Evolutionary conservation across 2,329 filamentous ascomycete species (phyloP).

Genomic region (Pestalotiopsis sp.): DNA sequence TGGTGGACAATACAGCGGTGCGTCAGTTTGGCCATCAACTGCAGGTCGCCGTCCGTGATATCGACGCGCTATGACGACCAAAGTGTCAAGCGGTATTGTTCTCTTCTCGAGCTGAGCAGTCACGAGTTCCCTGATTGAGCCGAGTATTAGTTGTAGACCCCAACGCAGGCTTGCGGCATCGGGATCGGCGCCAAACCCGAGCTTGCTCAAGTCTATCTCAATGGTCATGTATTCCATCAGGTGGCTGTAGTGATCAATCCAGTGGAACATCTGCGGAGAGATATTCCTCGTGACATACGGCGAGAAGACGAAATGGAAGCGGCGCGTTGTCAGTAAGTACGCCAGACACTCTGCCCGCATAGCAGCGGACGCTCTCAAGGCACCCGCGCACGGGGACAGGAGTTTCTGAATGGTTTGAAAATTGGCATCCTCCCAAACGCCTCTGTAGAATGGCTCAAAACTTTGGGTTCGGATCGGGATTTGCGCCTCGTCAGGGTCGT

Average conservation of each 20-base stretch:
- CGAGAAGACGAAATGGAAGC: constrained; percentile 16
- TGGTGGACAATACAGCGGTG: constrained; percentile 10
- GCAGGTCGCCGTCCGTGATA: constrained; percentile 9
- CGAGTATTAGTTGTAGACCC: not conserved
- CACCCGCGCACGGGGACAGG: not conserved
- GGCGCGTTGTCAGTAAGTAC: constrained; percentile 9
- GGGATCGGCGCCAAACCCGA: constrained; percentile 9
- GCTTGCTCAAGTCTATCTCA: constrained; percentile 16
- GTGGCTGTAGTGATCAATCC: constrained; percentile 12
- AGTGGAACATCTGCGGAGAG: constrained; percentile 14
- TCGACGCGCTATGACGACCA: constrained; percentile 15
- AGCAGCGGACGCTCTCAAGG: not conserved
- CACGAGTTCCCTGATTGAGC: not conserved
- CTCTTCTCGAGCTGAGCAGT: not conserved
- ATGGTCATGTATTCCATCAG: constrained; percentile 13
- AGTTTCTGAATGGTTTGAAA: constrained; percentile 7
- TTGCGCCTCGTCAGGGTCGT: not conserved
- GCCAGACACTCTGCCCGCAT: constrained; percentile 12
- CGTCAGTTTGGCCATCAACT: not conserved
- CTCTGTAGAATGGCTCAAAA: constrained; percentile 11
- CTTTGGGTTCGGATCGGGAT: constrained; percentile 7
- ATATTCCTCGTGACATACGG: constrained; percentile 2
- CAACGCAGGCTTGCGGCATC: not conserved
- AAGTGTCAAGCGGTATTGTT: not conserved
- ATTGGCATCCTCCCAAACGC: constrained; percentile 3